phyloP scores from a whole-genome alignment of 176 grass and related monocot genomes.

The Triticum timopheevii region DNA sequence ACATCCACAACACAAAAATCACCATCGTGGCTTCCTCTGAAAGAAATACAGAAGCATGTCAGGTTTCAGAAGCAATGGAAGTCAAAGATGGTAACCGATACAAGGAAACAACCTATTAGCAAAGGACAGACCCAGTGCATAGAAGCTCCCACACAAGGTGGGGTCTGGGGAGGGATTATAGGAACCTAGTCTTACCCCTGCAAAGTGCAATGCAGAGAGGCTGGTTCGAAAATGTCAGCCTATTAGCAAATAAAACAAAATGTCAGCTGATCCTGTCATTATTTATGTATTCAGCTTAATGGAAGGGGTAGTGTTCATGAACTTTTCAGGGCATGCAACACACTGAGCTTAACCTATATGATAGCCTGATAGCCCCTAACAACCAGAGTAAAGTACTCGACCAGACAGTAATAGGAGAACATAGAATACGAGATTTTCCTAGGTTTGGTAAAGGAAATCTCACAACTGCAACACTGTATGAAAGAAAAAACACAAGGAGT shows the following conservation, averaged over 20 bases:
- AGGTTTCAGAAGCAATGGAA: neutral
- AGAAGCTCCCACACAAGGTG: too few species aligned
- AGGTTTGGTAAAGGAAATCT: constrained; percentile 3
- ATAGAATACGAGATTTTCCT: neutral
- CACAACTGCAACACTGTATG: constrained; percentile 4
- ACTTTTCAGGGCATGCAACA: neutral
- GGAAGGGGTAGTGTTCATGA: neutral
- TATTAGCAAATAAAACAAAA: constrained; percentile 16
- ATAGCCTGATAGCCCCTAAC: neutral
- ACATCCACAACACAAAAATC: constrained; percentile 88
- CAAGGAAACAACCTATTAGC: neutral
- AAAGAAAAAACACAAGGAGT: neutral
- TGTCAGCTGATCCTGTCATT: neutral
- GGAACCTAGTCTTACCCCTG: too few species aligned
- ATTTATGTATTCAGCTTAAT: constrained; percentile 1
- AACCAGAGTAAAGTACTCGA: neutral
- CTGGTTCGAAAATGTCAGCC: too few species aligned
- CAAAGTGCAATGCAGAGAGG: too few species aligned
- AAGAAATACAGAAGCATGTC: constrained; percentile 26
- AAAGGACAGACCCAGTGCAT: too few species aligned
- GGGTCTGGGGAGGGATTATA: too few species aligned
- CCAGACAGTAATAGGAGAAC: neutral
- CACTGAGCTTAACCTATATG: neutral
- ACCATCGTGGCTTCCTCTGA: constrained; percentile 78
- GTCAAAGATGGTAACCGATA: neutral